Percentiles rank a stretch among this genome's conserved stretches.
These are phyloP conservation scores for Amaranthus tricolor DNA, from an alignment of 179 eudicot species.

Conservation along the genomic window DNA sequence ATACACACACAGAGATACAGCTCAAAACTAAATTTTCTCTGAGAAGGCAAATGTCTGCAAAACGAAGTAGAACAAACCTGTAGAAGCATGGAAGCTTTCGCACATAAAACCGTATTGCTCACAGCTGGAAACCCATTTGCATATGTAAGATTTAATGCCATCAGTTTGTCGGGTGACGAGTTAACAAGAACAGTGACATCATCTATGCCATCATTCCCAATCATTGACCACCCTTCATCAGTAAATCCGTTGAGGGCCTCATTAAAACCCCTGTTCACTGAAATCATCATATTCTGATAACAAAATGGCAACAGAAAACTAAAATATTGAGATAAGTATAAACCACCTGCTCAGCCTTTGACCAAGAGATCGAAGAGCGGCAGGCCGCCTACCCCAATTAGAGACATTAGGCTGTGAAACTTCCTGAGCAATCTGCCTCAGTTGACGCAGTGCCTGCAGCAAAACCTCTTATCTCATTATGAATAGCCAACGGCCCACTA, in stretches of 20 bases:
- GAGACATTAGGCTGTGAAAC: conserved; percentile 68
- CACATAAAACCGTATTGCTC: conserved; percentile 71
- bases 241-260: conserved; percentile 86
- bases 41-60: not conserved
- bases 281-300: conserved; percentile 7
- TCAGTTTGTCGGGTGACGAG: conserved; percentile 73
- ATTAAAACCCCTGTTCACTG: conserved; percentile 71
- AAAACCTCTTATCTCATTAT: not conserved
- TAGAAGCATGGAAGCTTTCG: conserved; percentile 93
- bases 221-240: conserved; percentile 88
- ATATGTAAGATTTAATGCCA: conserved; percentile 66
- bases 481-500: not conserved
- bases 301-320: not conserved
- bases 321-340: not conserved
- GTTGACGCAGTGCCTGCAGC: conserved; percentile 74
- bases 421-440: conserved; percentile 82
- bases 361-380: conserved; percentile 80
- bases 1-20: not conserved
- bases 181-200: conserved; percentile 89
- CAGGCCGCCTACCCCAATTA: conserved; percentile 85
- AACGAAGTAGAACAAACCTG: conserved; percentile 44
- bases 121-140: conserved; percentile 70
- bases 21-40: not conserved
- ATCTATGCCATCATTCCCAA: conserved; percentile 86
- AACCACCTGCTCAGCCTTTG: conserved; percentile 72